Evolutionary conservation across 345 rosid species (phyloP), one percentile per base, ranked within the genome.

Genomic region (Populus ilicifolia): DNA sequence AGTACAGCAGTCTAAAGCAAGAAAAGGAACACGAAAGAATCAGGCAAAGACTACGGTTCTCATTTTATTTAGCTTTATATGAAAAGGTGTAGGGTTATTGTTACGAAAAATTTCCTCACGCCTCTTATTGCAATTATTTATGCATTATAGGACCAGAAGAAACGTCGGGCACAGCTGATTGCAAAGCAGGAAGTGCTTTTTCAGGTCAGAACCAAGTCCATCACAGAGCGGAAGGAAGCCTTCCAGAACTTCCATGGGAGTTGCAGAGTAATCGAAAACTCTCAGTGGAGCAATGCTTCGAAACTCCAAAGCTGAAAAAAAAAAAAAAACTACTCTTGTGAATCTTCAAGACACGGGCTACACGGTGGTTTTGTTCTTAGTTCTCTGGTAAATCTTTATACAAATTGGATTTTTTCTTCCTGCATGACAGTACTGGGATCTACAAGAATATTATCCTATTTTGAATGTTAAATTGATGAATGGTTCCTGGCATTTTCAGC

Each of bases 131-230:
- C 41, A 41, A 20, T 13, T 36, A 27, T 29, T 38, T 9, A 20
- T 77, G 52, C 68, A 20, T 81, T 50, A 74, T 79, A 91, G 97
- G 91, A 91, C 71, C 88, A 82, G 80, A 91, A 88, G 86, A 93
- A 83, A 82, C 86, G 85, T 69, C 86, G 91, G 67, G 95, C 79
- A 52, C 93, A 87, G 79, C 83, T 83, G 67, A 86, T 86, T 36
- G 88, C 89, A 66, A 90, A 90, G 69, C 88, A 91, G 81, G 93
- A 91, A 80, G 84, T 88, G 17, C 80, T 82, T 36, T 88, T 88
- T 83, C 73, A 92, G 96, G 41, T 85, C 94, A 65, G 90, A 88
- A 86, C 90, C 87, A 33, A 90, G 94, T 77, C 94, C 96, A 54
- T 74, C 76, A 59, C 61, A 54, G 54, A 87, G 93, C 43, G 87